Conservation (phyloP, 2,329 filamentous ascomycete species). For the Onygenales sp. region DNA sequence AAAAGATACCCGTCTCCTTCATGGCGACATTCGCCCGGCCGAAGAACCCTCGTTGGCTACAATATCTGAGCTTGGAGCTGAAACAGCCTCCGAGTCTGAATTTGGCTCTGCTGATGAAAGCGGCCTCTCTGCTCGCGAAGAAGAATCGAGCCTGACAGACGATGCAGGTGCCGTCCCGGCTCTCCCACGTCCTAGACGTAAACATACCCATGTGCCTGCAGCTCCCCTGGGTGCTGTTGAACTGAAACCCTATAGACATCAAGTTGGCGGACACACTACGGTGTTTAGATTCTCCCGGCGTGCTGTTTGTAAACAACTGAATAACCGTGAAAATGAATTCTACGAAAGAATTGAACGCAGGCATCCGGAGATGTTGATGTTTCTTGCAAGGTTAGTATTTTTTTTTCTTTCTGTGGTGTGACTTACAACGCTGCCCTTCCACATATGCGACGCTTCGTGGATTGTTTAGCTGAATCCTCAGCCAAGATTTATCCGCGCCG, state of each 20-base stretch:
- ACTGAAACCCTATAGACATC: slow-evolving; percentile 91
- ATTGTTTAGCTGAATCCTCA: neutral
- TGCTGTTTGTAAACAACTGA: slow-evolving; percentile 95
- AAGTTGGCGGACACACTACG: slow-evolving; percentile 93
- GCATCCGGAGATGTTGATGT: slow-evolving; percentile 81
- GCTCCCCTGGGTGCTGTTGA: slow-evolving; percentile 80
- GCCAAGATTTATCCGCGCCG: neutral
- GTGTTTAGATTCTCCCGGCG: slow-evolving; percentile 91
- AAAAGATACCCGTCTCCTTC: slow-evolving; percentile 51
- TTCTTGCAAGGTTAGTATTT: slow-evolving; percentile 67
- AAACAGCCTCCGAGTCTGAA: slow-evolving; percentile 39
- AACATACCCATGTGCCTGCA: slow-evolving; percentile 14
- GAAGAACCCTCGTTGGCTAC: slow-evolving; percentile 27
- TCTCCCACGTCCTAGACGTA: slow-evolving; percentile 20
- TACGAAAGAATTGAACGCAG: slow-evolving; percentile 91
- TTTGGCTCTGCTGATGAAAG: slow-evolving; percentile 34
- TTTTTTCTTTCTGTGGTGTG: slow-evolving; percentile 8
- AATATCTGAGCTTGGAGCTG: slow-evolving; percentile 27
- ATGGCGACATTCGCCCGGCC: slow-evolving; percentile 43
- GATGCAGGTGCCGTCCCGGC: slow-evolving; percentile 43
- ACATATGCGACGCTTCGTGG: neutral
- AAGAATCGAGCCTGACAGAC: slow-evolving; percentile 46
- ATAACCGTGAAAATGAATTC: slow-evolving; percentile 96
- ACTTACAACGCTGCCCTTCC: neutral
- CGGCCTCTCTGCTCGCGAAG: slow-evolving; percentile 33